Evolutionary conservation across 345 rosid species (phyloP), one percentile per base, ranked within the genome.

Genomic region (Euphorbia peplus): DNA sequence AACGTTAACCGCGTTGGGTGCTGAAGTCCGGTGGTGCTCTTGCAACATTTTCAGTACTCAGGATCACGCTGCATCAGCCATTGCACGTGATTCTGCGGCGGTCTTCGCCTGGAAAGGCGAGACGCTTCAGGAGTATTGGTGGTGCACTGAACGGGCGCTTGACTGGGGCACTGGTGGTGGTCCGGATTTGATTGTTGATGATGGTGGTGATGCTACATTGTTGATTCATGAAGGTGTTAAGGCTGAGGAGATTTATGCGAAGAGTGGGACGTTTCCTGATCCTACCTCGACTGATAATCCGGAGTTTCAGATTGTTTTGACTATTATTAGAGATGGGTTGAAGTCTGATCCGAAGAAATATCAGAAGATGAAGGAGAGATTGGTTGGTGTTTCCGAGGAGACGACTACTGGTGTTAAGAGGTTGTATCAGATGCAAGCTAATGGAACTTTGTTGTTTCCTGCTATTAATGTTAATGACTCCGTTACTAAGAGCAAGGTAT

Each of bases 401-500:
- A 90, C 96, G 4, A 90, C 96, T 69, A 88, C 96, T 22, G 93
- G 96, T 19, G 96, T 90, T 10, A 88, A 90, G 87, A 83, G 96
- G 76, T 82, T 88, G 54, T 92, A 92, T 64, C 98, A 92, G 90
- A 92, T 90, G 96, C 90, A 90, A 69, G 78, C 69, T 14, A 87
- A 71, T 61, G 98, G 95, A 5, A 73, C 95, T 11, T 83, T 92
- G 9, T 60, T 92, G 72, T 92, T 92, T 88, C 81, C 96, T 13
- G 98, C 96, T 24, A 92, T 90, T 46, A 92, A 92, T 66, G 98
- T 92, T 67, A 92, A 92, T 42, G 98, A 92, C 87, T 92, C 96
- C 37, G 98, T 92, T 71, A 92, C 98, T 72, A 92, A 92, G 96
- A 92, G 98, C 96, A 92, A 92, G 96, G 98, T 90, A 81, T 62